phyloP scores from a whole-genome alignment of 345 rosid genomes.

The Populus davidiana region DNA sequence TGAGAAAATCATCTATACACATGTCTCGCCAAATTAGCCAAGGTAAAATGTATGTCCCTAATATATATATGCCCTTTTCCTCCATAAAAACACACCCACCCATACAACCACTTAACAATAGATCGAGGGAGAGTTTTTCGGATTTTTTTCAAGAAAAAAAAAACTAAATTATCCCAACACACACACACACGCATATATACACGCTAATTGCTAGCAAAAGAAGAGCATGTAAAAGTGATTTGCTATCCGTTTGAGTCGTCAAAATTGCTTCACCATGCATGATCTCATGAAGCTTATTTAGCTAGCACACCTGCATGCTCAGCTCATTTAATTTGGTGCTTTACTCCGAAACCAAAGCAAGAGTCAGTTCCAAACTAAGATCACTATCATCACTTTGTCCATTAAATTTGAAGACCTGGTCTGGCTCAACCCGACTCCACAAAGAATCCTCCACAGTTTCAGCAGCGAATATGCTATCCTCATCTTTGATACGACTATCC shows the following conservation, averaged over 20 bases:
- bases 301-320: background rate
- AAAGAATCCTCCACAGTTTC: slow-evolving; percentile 34
- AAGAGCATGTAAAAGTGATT: background rate
- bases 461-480: slow-evolving; percentile 24
- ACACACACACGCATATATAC: background rate
- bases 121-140: background rate
- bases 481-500: slow-evolving; percentile 11
- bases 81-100: background rate
- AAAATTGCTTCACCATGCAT: background rate
- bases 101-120: too few species aligned
- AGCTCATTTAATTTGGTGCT: background rate
- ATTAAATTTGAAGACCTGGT: slow-evolving; percentile 2
- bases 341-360: slow-evolving; percentile 16
- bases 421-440: slow-evolving; percentile 3
- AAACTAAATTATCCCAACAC: background rate
- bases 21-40: background rate
- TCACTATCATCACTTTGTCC: background rate
- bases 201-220: background rate
- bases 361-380: slow-evolving; percentile 36
- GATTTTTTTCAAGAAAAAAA: background rate
- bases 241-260: background rate
- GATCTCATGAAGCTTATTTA: background rate
- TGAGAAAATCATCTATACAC: background rate
- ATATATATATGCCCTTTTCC: background rate
- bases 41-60: background rate